Base-by-base conservation (phyloP, 129 eudicot genomes). In the Apium graveolens region DNA sequence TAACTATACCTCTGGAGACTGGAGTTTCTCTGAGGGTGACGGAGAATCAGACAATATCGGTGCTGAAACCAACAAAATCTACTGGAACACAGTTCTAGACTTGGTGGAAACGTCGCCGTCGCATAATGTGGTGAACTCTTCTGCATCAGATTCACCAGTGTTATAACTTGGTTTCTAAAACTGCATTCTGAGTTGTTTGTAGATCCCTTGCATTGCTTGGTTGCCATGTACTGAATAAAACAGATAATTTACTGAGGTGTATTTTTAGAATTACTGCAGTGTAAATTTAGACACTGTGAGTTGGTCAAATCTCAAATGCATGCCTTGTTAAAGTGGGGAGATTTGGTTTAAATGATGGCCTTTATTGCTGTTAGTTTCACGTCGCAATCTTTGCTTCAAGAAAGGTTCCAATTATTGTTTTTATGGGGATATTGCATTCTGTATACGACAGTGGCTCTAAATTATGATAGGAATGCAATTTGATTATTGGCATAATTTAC, bases 21-120 rank as follows among this genome's bases (percentile, higher is more conserved):
- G 81, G n/a, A 74, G 70, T 43, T 76, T 68, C 70, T 74, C 82
- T 2, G 81, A 84, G 35, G 90, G 65, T 65, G 85, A 81, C 11
- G 88, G 76, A 42, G 84, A 80, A 17, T 78, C 86, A 3, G 75
- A 74, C 16, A 32, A 32, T 41, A 9, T 12, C 13, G 82, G 73
- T 34, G 79, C 68, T 48, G 96, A 91, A 53, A 86, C 86, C 63
- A 79, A 84, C 88, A 93, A 91, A 85, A 88, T 72, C 71, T 91
- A 89, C 60, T 89, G 97, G 97, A 86, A 88, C 55, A 87, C 80
- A 76, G 84, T 92, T 81, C 89, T 88, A 69, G 81, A 90, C 74
- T 27, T 82, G 87, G 86, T 89, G 78, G 87, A 87, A 74, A 82
- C 92, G 57, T 88, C 97, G 1, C 87, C 90, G 37, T 81, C 96